These are phyloP conservation scores for Aphanomyces invadans DNA, from an alignment of 352 stramenopile genomes.

Conservation along the genomic window DNA sequence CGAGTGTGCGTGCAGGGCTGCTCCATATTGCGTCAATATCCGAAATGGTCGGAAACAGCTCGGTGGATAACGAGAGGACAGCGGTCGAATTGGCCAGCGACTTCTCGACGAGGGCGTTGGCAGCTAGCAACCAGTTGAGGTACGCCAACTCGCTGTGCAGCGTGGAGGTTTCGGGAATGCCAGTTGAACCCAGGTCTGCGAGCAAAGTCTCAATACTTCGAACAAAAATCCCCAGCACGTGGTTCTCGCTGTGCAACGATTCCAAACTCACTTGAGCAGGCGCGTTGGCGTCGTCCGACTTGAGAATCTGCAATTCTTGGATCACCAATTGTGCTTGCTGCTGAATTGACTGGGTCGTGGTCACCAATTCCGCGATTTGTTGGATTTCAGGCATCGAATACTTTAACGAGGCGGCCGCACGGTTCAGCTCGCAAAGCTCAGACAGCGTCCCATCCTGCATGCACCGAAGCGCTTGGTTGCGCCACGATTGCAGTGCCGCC, in stretches of 20 bases:
- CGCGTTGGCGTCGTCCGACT: neutral
- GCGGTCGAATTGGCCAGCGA: conserved; percentile 10
- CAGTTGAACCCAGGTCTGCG: neutral
- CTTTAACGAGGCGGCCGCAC: neutral
- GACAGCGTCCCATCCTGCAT: neutral
- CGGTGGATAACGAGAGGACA: neutral
- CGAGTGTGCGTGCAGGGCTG: neutral
- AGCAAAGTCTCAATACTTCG: conserved; percentile 20
- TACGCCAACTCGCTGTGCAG: conserved; percentile 14
- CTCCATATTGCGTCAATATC: conserved; percentile 19
- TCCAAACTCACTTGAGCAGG: neutral
- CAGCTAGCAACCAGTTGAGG: conserved; percentile 18
- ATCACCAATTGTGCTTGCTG: neutral
- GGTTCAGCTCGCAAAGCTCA: neutral
- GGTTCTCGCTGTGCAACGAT: neutral
- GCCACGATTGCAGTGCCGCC: neutral
- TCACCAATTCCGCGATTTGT: neutral
- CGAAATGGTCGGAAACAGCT: conserved; percentile 9
- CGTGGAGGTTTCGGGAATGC: conserved; percentile 3
- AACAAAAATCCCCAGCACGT: neutral
- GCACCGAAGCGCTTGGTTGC: neutral
- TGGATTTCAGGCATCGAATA: neutral
- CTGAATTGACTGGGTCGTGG: neutral
- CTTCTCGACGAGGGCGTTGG: conserved; percentile 12
- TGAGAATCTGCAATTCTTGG: neutral